Evolutionary conservation across 441 rosid genomes (phyloP), one percentile per base, ranked within the genome.

Genomic region (Isatis lusitanica): DNA sequence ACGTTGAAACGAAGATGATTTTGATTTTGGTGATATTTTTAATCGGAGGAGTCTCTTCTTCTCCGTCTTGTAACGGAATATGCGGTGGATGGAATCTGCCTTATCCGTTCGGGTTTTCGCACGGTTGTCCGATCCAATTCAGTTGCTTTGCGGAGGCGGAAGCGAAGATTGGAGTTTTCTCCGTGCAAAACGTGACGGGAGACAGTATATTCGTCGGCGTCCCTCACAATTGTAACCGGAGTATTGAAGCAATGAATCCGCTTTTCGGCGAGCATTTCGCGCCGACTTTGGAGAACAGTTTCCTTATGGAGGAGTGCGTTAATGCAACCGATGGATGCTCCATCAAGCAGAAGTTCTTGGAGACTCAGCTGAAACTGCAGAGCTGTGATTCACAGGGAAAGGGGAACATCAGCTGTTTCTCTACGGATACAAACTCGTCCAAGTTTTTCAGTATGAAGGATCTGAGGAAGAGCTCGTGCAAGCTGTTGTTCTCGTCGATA

Each of bases 61-160:
- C 56, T 38, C 12, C 17, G 7, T 56, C 57, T 12, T 90, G 96
- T 76, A 47, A 64, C 56, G 66, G 63, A 28, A 68, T 73, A 5
- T 90, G 97, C 63, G 88, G 89, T 52, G 1, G 1, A n/a, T 30
- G 4, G 68, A 63, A 12, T 21, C 75, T 78, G 7, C 42, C 63
- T 4, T 91, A 85, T 71, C 98, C 98, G 1, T 92, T 94, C 65
- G 97, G 97, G 0, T 92, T 92, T 83, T 83, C 98, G 12, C 1
- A 63, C 2, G 85, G 59, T 11, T 90, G 93, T 74, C 72, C 18
- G 2, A 90, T 94, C 80, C 80, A 0, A 17, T 80, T 94, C 30
- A 73, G 62, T 31, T 94, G 98, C 75, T 79, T 79, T 66, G 0
- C 70, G 9, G 2, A 33, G 0, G 76, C 75, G 42, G 7, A 38